These are phyloP conservation scores for Penicillium paradoxum DNA, from an alignment of 495 filamentous ascomycete species.

Conservation along the genomic window DNA sequence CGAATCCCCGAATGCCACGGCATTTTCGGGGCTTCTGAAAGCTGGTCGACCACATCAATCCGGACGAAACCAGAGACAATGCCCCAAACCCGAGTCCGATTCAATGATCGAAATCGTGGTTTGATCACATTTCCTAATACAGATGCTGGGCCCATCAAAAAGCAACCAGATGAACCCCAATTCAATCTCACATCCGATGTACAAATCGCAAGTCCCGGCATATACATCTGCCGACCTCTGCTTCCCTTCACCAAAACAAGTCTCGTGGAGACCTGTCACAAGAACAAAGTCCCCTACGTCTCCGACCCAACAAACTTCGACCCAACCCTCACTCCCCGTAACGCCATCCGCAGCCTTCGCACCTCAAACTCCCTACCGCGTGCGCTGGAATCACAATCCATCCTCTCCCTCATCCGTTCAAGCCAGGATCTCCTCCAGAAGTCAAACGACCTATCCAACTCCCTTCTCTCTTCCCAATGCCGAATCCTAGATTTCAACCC, in stretches of 20 bases:
- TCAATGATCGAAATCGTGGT: constrained; percentile 11
- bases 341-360: constrained; percentile 68
- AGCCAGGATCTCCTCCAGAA: constrained; percentile 26
- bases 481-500: constrained; percentile 37
- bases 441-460: constrained; percentile 31
- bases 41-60: constrained; percentile 42
- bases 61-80: neutral
- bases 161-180: neutral
- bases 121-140: constrained; percentile 3
- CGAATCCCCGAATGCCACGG: constrained; percentile 81
- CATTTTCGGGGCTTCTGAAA: constrained; percentile 63
- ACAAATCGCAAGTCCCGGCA: constrained; percentile 60
- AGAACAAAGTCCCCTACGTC: constrained; percentile 63
- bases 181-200: constrained; percentile 11
- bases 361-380: constrained; percentile 55
- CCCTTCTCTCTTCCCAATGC: constrained; percentile 28
- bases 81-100: neutral
- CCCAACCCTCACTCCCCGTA: constrained; percentile 68
- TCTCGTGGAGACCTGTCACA: constrained; percentile 66
- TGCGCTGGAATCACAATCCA: constrained; percentile 61
- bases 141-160: neutral
- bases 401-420: constrained; percentile 50
- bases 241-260: constrained; percentile 66
- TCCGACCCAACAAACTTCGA: constrained; percentile 86
- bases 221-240: constrained; percentile 70